phyloP scores from a whole-genome alignment of 2,329 filamentous ascomycete species.

The Aspergillus aculeatus region DNA sequence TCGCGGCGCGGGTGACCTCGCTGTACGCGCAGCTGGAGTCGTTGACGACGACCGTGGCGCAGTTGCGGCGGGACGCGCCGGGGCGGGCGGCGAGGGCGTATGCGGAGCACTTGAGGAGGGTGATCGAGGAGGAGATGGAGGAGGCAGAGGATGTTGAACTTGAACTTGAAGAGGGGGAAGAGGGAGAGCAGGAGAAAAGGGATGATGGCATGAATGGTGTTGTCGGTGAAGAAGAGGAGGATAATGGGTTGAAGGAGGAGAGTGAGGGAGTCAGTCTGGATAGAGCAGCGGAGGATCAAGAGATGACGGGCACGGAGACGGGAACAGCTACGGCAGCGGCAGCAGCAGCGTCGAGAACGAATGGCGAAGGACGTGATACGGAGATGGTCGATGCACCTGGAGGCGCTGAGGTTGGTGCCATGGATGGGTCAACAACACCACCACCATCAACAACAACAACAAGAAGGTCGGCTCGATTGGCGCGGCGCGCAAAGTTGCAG shows the following conservation, averaged over 20 bases:
- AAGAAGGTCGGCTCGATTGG: not conserved
- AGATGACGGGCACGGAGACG: not conserved
- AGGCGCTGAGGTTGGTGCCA: not conserved
- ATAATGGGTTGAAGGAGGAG: not conserved
- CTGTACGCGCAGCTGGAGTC: constrained; percentile 50
- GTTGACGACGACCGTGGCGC: constrained; percentile 48
- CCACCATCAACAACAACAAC: not conserved
- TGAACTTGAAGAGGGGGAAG: constrained; percentile 21
- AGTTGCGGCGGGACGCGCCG: constrained; percentile 47
- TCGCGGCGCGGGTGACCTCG: constrained; percentile 44
- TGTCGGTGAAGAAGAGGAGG: not conserved
- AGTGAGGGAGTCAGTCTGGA: not conserved
- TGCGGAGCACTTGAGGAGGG: constrained; percentile 33
- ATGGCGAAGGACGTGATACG: constrained; percentile 11
- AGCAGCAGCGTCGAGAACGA: not conserved
- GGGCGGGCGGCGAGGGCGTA: constrained; percentile 41
- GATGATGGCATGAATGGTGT: too few relatives aligned
- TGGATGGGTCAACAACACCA: too few relatives aligned
- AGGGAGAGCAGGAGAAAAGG: constrained; percentile 1
- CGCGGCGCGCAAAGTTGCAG: constrained; percentile 30
- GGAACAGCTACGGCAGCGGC: not conserved
- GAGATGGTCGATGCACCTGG: constrained; percentile 20
- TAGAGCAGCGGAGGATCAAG: not conserved
- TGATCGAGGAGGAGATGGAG: constrained; percentile 41
- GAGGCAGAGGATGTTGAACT: constrained; percentile 46